These are phyloP conservation scores for Ambrosiella xylebori DNA, from an alignment of 2,329 filamentous ascomycete genomes.

Conservation along the genomic window DNA sequence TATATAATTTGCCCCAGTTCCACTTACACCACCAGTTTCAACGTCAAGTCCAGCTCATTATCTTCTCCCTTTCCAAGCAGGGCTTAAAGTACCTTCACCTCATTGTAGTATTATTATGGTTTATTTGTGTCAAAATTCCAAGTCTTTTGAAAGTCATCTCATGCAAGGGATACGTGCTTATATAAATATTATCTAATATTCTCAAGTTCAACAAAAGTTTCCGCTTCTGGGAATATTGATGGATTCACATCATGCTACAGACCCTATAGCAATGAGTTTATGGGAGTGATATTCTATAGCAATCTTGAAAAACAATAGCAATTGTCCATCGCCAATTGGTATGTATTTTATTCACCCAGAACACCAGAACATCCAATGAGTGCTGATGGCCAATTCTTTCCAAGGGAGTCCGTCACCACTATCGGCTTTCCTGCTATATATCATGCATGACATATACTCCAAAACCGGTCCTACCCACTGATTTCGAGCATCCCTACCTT, in stretches of 20 bases:
- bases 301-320: neutral
- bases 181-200: neutral
- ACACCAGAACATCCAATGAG: too few relatives aligned
- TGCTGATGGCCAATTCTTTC: neutral
- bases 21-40: too few relatives aligned
- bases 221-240: neutral
- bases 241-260: neutral
- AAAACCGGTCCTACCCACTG: too few relatives aligned
- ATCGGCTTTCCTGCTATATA: neutral
- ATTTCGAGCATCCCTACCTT: too few relatives aligned
- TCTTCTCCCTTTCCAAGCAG: too few relatives aligned
- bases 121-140: too few relatives aligned
- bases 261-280: neutral
- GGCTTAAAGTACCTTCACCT: too few relatives aligned
- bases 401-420: neutral
- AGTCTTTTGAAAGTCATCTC: neutral
- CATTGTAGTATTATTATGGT: too few relatives aligned
- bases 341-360: too few relatives aligned
- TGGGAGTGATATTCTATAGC: neutral
- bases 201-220: neutral
- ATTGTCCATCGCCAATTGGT: too few relatives aligned
- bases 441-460: neutral
- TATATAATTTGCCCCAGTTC: too few relatives aligned
- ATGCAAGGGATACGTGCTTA: neutral
- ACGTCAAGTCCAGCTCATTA: too few relatives aligned